A percentile compares a stretch with the other conserved stretches of the same genome.
These are phyloP conservation scores for Monosporascus sp. DNA, from an alignment of 2,329 filamentous ascomycete species.

Conservation along the genomic window DNA sequence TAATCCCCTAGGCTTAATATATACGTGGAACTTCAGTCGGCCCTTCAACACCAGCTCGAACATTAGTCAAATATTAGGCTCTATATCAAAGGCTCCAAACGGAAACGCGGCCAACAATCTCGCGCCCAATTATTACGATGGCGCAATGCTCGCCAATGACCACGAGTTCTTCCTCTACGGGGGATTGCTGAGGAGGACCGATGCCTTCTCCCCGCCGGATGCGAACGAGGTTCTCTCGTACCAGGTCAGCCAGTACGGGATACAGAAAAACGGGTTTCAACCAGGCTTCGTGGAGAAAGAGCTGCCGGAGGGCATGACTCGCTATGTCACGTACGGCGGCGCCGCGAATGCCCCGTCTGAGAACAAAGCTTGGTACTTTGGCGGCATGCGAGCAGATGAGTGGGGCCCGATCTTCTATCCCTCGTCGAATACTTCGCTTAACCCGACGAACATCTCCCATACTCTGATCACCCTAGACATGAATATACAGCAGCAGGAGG, in stretches of 20 bases:
- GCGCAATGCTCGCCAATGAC: conserved; percentile 60
- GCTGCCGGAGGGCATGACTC: conserved; percentile 44
- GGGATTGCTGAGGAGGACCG: conserved; percentile 39
- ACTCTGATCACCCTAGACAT: conserved; percentile 59
- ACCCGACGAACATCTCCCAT: conserved; percentile 43
- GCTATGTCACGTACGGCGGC: conserved; percentile 60
- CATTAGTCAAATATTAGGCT: conserved; percentile 44
- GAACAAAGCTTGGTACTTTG: conserved; percentile 67
- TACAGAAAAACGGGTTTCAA: conserved; percentile 34
- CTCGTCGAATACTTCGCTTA: conserved; percentile 26
- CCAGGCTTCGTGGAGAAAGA: conserved; percentile 35
- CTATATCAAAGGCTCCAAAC: conserved; percentile 39
- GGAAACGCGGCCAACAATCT: conserved; percentile 43
- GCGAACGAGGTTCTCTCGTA: conserved; percentile 44
- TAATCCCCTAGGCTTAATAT: conserved; percentile 47
- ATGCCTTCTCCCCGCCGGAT: conserved; percentile 32
- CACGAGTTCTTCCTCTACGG: conserved; percentile 60
- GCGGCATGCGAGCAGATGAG: conserved; percentile 49
- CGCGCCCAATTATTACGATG: conserved; percentile 54
- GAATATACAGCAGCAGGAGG: conserved; percentile 39
- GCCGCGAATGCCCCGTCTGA: conserved; percentile 62
- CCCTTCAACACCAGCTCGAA: conserved; percentile 51
- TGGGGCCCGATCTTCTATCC: conserved; percentile 43
- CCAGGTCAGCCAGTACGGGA: conserved; percentile 46
- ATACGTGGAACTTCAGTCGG: conserved; percentile 52